Percentiles rank a stretch among this genome's conserved stretches.
Evolutionary conservation across 345 rosid species (phyloP).

Genomic region (Lepidium didymum): DNA sequence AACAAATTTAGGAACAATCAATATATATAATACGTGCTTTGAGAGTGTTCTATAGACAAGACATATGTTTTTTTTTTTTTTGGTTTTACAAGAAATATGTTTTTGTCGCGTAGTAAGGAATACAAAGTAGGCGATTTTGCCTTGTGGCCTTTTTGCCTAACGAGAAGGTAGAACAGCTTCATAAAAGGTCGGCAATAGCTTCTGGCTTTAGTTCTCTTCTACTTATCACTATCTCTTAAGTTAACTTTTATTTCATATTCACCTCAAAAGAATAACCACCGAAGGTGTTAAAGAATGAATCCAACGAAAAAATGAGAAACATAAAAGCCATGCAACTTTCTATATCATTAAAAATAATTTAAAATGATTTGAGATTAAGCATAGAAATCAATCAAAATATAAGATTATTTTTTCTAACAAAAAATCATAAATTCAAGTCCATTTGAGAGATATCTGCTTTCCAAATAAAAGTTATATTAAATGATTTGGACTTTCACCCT

Average conservation of each 20-base stretch:
- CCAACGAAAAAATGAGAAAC: no score
- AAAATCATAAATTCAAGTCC: no score
- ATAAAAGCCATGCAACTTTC: no score
- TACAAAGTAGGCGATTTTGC: neutral
- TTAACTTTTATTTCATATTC: neutral
- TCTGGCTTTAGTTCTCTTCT: neutral
- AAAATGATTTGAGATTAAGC: no score
- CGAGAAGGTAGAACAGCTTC: constrained; percentile 4
- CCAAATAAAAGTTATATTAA: no score
- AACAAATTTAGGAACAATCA: neutral
- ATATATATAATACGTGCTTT: neutral
- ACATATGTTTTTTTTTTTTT: no score
- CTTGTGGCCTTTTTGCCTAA: constrained; percentile 5
- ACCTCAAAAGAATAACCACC: neutral
- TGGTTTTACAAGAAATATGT: neutral
- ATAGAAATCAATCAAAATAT: no score
- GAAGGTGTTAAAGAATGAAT: no score
- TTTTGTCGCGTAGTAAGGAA: constrained; percentile 6
- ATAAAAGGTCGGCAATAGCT: constrained; percentile 1
- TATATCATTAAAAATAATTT: no score
- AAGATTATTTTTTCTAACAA: no score
- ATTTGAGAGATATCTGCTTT: no score
- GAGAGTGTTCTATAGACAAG: neutral
- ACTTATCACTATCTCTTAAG: neutral
- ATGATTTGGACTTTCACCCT: no score